phyloP scores from a whole-genome alignment of 129 eudicot genomes.

The Dittrichia graveolens region DNA sequence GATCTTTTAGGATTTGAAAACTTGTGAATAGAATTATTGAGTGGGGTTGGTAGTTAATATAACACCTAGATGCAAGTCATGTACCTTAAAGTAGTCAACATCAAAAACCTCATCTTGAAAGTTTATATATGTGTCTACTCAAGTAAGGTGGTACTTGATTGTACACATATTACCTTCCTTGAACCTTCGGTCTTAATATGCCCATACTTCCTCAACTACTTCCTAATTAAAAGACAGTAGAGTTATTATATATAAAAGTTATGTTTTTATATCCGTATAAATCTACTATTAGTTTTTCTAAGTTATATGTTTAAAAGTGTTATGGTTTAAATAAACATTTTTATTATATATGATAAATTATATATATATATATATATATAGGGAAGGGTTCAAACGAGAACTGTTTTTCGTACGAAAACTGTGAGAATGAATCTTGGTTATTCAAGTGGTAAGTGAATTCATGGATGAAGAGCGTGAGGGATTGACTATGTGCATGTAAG shows the following conservation, averaged over 20 bases:
- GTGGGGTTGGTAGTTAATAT: constrained; percentile 36
- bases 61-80: constrained; percentile 42
- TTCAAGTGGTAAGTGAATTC: too few relatives aligned
- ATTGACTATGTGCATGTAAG: too few relatives aligned
- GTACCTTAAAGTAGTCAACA: constrained; percentile 41
- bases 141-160: constrained; percentile 35
- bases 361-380: too few relatives aligned
- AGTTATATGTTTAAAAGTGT: too few relatives aligned
- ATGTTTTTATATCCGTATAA: background rate
- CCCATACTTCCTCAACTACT: constrained; percentile 32
- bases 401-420: too few relatives aligned
- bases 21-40: constrained; percentile 10
- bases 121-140: constrained; percentile 38
- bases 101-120: constrained; percentile 30
- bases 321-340: too few relatives aligned
- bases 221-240: background rate
- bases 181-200: constrained; percentile 37
- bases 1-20: background rate
- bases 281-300: too few relatives aligned
- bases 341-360: too few relatives aligned
- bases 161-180: constrained; percentile 34
- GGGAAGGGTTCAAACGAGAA: too few relatives aligned
- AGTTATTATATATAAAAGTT: background rate
- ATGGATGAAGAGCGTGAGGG: too few relatives aligned
- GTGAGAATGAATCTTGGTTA: too few relatives aligned